Base-by-base conservation (phyloP, 768 basidiomycete species). In the Suillus spraguei region DNA sequence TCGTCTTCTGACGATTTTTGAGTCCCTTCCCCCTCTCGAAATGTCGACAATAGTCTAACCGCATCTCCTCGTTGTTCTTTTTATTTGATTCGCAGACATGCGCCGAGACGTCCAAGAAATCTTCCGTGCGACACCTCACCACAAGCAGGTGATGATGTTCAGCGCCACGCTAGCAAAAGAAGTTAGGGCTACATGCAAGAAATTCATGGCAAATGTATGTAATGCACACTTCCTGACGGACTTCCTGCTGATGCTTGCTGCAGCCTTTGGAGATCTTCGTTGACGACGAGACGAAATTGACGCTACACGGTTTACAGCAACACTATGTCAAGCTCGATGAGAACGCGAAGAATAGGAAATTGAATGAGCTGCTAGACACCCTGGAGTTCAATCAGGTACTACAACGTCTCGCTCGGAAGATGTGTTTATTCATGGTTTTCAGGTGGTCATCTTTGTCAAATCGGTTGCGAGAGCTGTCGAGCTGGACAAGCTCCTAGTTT, bases 71-170 rank as follows among this genome's bases (percentile, higher is more conserved):
- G 41, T 32, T 64, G 83, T 66, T 82, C 82, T 84, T 47, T 47
- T 79, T 87, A 61, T 73, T 76, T 76, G 36, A 72, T 68, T 64
- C 74, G 67, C 73, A 99, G 97, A 99, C 90, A 99, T 99, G 97
- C 97, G 97, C 82, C 94, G 97, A 74, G 97, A 99, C 76, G 97
- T 99, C 67, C 97, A 99, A 88, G 97, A 99, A 82, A 99, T 99
- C 72, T 99, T 99, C 87, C 91, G 97, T 71, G 87, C 94, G 20
- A 99, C 97, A 22, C 97, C 97, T 59, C 97, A 97, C 79, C 95
- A 97, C 86, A 99, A 99, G 83, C 97, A 99, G 84, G 97, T 99
- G 69, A 99, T 99, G 97, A 99, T 99, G 97, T 99, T 99, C 84
- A 97, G 95, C 71, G 97, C 97, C 46, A 99, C 97, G 1, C 80